A percentile compares a stretch with the other conserved stretches of the same genome.
phyloP scores from a whole-genome alignment of 768 basidiomycete genomes.

The Coprinopsis strossmayeri region DNA sequence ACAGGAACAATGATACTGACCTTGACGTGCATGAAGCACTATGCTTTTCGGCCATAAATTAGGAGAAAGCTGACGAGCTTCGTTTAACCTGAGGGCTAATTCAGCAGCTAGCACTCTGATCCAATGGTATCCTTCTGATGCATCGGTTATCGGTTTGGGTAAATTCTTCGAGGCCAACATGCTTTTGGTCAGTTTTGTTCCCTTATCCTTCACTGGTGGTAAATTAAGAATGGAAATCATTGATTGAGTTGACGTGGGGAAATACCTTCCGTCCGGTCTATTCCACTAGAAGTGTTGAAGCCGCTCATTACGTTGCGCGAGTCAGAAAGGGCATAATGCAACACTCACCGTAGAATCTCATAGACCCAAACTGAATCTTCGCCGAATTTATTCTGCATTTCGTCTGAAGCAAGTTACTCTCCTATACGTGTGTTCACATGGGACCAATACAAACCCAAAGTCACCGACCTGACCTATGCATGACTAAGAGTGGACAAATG shows the following conservation, averaged over 20 bases:
- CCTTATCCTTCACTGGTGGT: constrained; percentile 74
- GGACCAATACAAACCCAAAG: constrained; percentile 37
- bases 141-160: constrained; percentile 64
- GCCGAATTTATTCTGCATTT: constrained; percentile 76
- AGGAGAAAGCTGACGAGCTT: constrained; percentile 66
- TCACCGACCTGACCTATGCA: constrained; percentile 40
- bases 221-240: not conserved
- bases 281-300: constrained; percentile 45
- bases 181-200: constrained; percentile 67
- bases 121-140: constrained; percentile 83
- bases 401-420: constrained; percentile 50
- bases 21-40: constrained; percentile 71
- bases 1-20: constrained; percentile 24
- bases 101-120: constrained; percentile 88
- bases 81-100: constrained; percentile 75
- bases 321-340: too few relatives aligned
- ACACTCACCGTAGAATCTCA: constrained; percentile 77
- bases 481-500: too few relatives aligned
- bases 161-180: constrained; percentile 98
- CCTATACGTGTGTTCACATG: too few relatives aligned
- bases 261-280: constrained; percentile 83
- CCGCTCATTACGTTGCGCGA: too few relatives aligned
- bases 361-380: constrained; percentile 88
- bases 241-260: not conserved
- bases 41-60: constrained; percentile 91